Base-by-base conservation (phyloP, 192 early-diverging fungal genomes). In the Umbelopsis vinacea region DNA sequence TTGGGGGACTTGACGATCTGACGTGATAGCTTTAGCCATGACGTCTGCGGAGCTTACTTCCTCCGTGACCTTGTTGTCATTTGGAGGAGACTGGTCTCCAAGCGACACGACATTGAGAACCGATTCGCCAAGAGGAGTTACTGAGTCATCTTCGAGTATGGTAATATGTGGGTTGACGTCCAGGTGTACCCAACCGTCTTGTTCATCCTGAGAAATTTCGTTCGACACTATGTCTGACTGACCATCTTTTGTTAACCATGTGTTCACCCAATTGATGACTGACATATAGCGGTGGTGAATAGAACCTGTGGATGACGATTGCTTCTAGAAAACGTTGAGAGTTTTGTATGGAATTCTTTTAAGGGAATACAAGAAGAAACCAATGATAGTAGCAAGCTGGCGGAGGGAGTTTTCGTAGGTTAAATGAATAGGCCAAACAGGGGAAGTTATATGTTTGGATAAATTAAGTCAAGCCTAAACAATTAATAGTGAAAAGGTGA, bases 241-340 rank as follows among this genome's bases (percentile, higher is more conserved):
- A n/a, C 33, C 57, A 63, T 63, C 57, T 63, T 63, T 63, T 63
- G 57, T n/a, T 63, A 63, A 63, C 57, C 57, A 63, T 37, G 57
- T 63, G 26, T 63, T 63, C 15, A 63, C 57, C 57, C 57, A 63
- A 37, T 63, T 63, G 57, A 63, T 37, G 17, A 63, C 57, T 37
- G 57, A 29, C 57, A 63, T 63, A 63, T 63, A 63, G 57, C 33
- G 57, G 33, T 37, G 26, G 57, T 19, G 12, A 14, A 63, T 63
- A n/a, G 0, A 19, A 37, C 15, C 29, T 63, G 57, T 37, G 6
- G 57, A 11, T 15, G 10, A 37, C 15, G 57, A 63, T 29, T 37
- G 29, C 35, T 35, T 37, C 29, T 29, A 37, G 35, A 11, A 43
- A 12, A 7, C 40, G 6, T 35, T 37, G 4, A 37, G 8, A 37